phyloP scores from a whole-genome alignment of 169 alveolate species.

The Fabrea salina region DNA sequence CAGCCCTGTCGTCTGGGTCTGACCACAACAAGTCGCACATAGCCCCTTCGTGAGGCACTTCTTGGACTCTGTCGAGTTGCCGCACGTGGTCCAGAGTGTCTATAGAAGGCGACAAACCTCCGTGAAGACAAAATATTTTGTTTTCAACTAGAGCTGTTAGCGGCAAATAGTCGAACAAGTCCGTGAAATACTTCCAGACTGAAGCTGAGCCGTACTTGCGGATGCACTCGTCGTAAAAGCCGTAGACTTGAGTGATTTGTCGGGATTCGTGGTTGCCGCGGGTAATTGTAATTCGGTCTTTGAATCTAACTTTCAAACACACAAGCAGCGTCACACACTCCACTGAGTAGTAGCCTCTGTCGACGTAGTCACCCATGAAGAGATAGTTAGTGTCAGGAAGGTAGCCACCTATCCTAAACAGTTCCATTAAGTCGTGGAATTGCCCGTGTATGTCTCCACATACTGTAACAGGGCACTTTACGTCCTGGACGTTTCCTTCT shows the following conservation, averaged over 20 bases:
- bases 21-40: slow-evolving; percentile 99
- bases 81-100: slow-evolving; percentile 92
- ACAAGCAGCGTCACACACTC: slow-evolving; percentile 92
- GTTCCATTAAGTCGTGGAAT: slow-evolving; percentile 93
- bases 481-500: slow-evolving; percentile 86
- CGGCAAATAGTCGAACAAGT: slow-evolving; percentile 94
- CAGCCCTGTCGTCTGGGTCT: slow-evolving; percentile 93
- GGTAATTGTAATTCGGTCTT: slow-evolving; percentile 91
- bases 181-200: slow-evolving; percentile 95
- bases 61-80: slow-evolving; percentile 75
- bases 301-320: slow-evolving; percentile 91
- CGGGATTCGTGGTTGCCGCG: slow-evolving; percentile 98
- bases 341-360: slow-evolving; percentile 97
- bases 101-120: slow-evolving; percentile 95
- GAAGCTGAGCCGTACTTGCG: slow-evolving; percentile 94
- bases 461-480: slow-evolving; percentile 93
- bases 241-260: slow-evolving; percentile 96
- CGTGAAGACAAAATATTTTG: slow-evolving; percentile 94
- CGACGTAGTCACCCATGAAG: slow-evolving; percentile 99
- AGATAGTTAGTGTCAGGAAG: slow-evolving; percentile 95
- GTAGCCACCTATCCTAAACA: slow-evolving; percentile 82
- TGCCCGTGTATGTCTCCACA: slow-evolving; percentile 99
- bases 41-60: slow-evolving; percentile 98
- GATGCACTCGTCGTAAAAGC: slow-evolving; percentile 97
- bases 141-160: slow-evolving; percentile 95